Base-by-base conservation (phyloP, 768 basidiomycete species). In the Termitomyces sp. region DNA sequence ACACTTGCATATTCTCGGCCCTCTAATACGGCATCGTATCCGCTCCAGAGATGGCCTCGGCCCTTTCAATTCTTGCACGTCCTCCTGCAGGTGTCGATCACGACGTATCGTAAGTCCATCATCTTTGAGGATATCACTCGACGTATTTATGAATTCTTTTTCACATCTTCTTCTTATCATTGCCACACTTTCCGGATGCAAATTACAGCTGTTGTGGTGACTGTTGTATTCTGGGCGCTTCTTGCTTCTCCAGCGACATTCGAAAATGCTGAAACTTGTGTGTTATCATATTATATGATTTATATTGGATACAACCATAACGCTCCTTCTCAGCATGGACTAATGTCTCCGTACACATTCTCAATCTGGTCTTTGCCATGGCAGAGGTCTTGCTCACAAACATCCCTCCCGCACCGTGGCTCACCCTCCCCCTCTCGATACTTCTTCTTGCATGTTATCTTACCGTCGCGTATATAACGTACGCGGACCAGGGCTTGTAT, bases 401-500 rank as follows among this genome's bases (percentile, higher is more conserved):
- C 61, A 68, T 68, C 11, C 76, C 75, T 0, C 79, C 83, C 0
- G 66, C 73, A 8, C 81, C 81, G 0, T 87, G 83, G 84, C 58
- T 72, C 15, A 70, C 78, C 41, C 67, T 88, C 3, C 69, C 75
- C 2, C 62, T 76, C 37, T 70, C 77, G 26, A 46, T 87, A 15
- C 15, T 85, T 11, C 59, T 83, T 19, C 78, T 89, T 10, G 80
- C 60, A 0, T 63, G 68, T 3, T 91, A 90, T 62, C 69, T 89
- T 17, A 85, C 78, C 23, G 70, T 90, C 0, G 87, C 87, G 11
- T 91, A 89, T 61, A 77, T 91, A 53, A 87, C 86, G 0, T 61
- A 77, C 48, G 79, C 70, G 0, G 78, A 80, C 0, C 84, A 86
- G 63, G 80, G 81, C 0, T 78, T 86, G 63, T 90, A 89, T 65